A percentile compares a stretch with the other conserved stretches of the same genome.
Evolutionary conservation across 208 protist genomes (phyloP).

Genomic region (Zelonia costaricensis): DNA sequence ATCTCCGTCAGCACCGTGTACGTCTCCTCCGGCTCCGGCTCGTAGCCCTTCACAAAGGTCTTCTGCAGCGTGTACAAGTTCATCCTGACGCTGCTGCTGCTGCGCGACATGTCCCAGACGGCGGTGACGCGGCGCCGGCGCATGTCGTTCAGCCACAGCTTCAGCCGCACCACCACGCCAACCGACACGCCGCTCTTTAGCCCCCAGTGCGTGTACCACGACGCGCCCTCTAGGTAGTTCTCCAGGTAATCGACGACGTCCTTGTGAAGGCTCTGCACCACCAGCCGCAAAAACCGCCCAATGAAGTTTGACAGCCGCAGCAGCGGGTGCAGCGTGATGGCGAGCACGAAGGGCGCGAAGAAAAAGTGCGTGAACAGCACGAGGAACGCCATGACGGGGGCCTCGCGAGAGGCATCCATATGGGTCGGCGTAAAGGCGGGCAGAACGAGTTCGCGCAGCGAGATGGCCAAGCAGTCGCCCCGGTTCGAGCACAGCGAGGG

Average conservation of each 20-base stretch:
- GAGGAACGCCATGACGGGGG: slow-evolving; percentile 50
- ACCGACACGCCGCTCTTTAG: slow-evolving; percentile 41
- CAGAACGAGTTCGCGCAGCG: slow-evolving; percentile 60
- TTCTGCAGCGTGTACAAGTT: slow-evolving; percentile 31
- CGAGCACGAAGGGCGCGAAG: slow-evolving; percentile 61
- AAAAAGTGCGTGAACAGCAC: slow-evolving; percentile 62
- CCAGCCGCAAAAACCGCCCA: slow-evolving; percentile 70
- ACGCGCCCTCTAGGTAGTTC: slow-evolving; percentile 69
- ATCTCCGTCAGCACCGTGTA: slow-evolving; percentile 40
- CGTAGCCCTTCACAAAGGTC: slow-evolving; percentile 29
- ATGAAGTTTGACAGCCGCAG: slow-evolving; percentile 76
- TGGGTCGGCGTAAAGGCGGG: slow-evolving; percentile 58
- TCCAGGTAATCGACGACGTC: slow-evolving; percentile 73
- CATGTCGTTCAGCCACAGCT: slow-evolving; percentile 49
- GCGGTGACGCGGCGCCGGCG: slow-evolving; percentile 24
- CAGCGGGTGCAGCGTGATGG: slow-evolving; percentile 60
- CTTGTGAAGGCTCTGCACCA: slow-evolving; percentile 70
- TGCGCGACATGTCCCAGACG: slow-evolving; percentile 12
- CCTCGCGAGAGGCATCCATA: slow-evolving; percentile 37
- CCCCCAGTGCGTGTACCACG: slow-evolving; percentile 69
- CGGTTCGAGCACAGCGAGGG: slow-evolving; percentile 36
- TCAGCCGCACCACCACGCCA: slow-evolving; percentile 42
- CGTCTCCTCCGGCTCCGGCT: slow-evolving; percentile 4
- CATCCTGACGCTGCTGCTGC: slow-evolving; percentile 8
- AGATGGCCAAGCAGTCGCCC: slow-evolving; percentile 48